Percentiles rank a stretch among this genome's conserved stretches.
phyloP scores from a whole-genome alignment of 441 rosid species.

The Populus trichocarpa region DNA sequence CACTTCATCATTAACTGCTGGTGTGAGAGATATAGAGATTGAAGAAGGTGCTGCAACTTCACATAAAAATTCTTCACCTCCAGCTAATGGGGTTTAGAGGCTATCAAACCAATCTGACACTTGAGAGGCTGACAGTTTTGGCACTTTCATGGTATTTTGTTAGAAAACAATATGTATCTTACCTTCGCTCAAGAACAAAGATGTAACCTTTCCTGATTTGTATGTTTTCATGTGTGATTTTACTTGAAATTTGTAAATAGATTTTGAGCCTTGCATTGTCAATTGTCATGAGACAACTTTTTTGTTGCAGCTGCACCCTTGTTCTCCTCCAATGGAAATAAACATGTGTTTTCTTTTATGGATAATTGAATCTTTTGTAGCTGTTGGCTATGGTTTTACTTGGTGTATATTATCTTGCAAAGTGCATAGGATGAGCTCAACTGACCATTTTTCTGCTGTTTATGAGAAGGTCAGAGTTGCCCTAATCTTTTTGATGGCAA shows the following conservation, averaged over 20 bases:
- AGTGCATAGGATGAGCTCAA: not conserved
- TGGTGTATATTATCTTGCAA: not conserved
- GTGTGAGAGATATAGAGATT: slow-evolving; percentile 44
- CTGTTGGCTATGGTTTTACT: not conserved
- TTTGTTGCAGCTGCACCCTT: not conserved
- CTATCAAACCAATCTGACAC: not conserved
- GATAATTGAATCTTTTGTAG: not conserved
- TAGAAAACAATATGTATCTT: not conserved
- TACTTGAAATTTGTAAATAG: slow-evolving; percentile 12
- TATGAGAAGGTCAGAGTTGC: not conserved
- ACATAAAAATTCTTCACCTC: slow-evolving; percentile 26
- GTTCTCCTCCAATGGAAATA: not conserved
- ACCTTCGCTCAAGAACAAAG: not conserved
- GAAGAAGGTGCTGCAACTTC: slow-evolving; percentile 29
- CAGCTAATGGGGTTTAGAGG: slow-evolving; percentile 35
- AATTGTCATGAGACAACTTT: not conserved
- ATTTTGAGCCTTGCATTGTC: not conserved
- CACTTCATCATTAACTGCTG: slow-evolving; percentile 40
- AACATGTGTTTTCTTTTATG: not conserved
- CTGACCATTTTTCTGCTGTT: not conserved
- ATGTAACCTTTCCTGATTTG: not conserved
- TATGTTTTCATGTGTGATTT: not conserved
- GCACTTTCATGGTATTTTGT: slow-evolving; percentile 1
- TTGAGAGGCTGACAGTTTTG: slow-evolving; percentile 11
- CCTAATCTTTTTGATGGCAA: not conserved